Conservation (phyloP, 1,139 yeast species). For the Taphrina deformans region DNA sequence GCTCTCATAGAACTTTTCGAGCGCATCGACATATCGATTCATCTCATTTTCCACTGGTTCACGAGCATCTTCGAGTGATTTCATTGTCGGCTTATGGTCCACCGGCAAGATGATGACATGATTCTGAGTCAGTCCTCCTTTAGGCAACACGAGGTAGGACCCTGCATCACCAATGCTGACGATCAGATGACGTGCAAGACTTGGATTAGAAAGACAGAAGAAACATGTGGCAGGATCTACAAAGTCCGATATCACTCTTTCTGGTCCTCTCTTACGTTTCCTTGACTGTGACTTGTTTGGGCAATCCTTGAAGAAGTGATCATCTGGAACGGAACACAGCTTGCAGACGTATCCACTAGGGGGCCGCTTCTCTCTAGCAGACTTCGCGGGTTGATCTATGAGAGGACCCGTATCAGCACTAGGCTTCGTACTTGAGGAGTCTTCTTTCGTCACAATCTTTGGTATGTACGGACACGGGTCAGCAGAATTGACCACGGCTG, state of each 20-base stretch:
- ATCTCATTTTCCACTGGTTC: constrained; percentile 47
- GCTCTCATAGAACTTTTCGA: constrained; percentile 40
- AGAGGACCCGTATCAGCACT: constrained; percentile 33
- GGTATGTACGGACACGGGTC: constrained; percentile 37
- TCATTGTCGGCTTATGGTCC: constrained; percentile 61
- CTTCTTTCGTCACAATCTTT: constrained; percentile 15
- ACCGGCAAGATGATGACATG: constrained; percentile 85
- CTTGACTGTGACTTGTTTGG: constrained; percentile 33
- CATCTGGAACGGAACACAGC: constrained; percentile 22
- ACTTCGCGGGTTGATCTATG: constrained; percentile 18
- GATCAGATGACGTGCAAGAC: constrained; percentile 76
- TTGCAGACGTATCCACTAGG: constrained; percentile 30
- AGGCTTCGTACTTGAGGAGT: background rate
- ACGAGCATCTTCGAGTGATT: constrained; percentile 41
- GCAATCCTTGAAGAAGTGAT: constrained; percentile 23
- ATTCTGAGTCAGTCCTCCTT: constrained; percentile 72
- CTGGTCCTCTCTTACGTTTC: constrained; percentile 22
- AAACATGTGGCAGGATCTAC: constrained; percentile 56
- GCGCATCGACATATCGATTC: constrained; percentile 38
- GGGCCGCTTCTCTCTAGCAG: constrained; percentile 38
- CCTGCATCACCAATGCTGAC: constrained; percentile 63
- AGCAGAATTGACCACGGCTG: constrained; percentile 26
- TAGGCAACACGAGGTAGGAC: constrained; percentile 74
- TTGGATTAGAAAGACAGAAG: constrained; percentile 80
- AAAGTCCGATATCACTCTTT: constrained; percentile 30